phyloP scores from a whole-genome alignment of 108 stramenopile species.

The Aurantiochytrium sp. region DNA sequence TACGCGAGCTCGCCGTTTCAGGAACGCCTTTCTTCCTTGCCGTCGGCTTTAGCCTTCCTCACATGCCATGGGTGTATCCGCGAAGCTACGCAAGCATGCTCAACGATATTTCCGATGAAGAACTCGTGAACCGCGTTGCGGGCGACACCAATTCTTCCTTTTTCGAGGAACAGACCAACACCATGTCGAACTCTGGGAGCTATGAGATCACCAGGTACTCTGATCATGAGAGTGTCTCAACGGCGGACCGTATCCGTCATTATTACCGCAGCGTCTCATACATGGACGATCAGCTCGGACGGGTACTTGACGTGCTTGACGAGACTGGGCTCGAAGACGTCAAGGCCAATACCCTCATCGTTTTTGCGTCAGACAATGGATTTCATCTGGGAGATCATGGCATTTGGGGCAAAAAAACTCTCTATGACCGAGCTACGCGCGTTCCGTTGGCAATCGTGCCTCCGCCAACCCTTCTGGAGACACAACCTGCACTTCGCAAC shows the following conservation, averaged over 20 bases:
- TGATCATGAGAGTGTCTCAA: background rate
- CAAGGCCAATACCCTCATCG: background rate
- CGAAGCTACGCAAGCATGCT: background rate
- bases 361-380: background rate
- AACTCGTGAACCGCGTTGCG: background rate
- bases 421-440: background rate
- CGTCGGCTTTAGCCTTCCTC: background rate
- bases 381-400: background rate
- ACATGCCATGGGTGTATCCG: background rate
- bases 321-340: background rate
- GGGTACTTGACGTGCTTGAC: background rate
- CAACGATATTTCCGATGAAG: background rate
- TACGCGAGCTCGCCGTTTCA: background rate
- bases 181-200: background rate
- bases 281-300: background rate
- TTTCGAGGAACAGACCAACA: background rate
- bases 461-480: background rate
- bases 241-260: background rate
- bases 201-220: background rate
- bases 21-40: background rate
- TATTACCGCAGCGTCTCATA: background rate
- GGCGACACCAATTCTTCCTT: background rate
- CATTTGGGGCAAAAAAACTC: background rate
- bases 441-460: background rate
- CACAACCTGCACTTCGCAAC: background rate